Conservation (phyloP, 257 asterid species). For the Capsicum chinense region DNA sequence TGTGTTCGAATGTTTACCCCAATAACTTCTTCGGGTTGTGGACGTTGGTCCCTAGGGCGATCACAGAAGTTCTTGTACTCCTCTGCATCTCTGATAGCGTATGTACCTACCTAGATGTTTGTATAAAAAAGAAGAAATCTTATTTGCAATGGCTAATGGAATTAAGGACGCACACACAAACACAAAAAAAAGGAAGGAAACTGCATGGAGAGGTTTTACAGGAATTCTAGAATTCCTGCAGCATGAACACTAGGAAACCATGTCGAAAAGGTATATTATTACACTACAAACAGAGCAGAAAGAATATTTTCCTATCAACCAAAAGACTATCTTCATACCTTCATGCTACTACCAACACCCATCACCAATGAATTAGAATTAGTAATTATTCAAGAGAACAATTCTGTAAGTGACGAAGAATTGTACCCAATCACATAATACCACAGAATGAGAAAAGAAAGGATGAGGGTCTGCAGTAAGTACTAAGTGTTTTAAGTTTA, state of each 20-base stretch:
- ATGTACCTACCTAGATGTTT: constrained; percentile 69
- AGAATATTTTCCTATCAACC: neutral
- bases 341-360: constrained; percentile 12
- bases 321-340: neutral
- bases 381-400: neutral
- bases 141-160: neutral
- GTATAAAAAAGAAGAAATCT: constrained; percentile 33
- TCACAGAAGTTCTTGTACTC: constrained; percentile 98
- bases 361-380: neutral
- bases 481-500: neutral
- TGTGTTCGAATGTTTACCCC: constrained; percentile 53
- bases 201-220: neutral
- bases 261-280: neutral
- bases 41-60: constrained; percentile 88
- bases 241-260: neutral
- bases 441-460: neutral
- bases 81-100: constrained; percentile 93
- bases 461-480: neutral
- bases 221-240: neutral
- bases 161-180: neutral
- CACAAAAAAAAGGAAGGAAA: neutral
- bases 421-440: neutral
- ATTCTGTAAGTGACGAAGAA: neutral
- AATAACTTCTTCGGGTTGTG: constrained; percentile 95
- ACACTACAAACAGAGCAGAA: neutral